These are phyloP conservation scores for Macrophomina phaseolina DNA, from an alignment of 2,329 filamentous ascomycete species.

Conservation along the genomic window DNA sequence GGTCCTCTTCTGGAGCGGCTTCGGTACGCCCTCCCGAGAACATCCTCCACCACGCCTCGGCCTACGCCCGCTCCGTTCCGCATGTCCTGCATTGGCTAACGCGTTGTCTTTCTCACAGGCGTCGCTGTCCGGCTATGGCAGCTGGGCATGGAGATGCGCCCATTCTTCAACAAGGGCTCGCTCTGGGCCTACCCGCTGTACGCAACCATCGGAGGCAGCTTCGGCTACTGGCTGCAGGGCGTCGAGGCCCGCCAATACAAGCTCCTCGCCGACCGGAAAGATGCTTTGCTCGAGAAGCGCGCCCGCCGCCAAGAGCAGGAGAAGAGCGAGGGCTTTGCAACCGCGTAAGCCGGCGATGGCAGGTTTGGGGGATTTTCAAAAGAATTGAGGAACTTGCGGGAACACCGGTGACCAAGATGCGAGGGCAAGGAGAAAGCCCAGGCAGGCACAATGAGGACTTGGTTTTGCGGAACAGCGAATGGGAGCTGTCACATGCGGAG, in stretches of 20 bases:
- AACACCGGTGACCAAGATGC: background rate
- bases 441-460: background rate
- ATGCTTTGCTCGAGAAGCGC: constrained; percentile 85
- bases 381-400: background rate
- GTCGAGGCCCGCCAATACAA: constrained; percentile 83
- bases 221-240: constrained; percentile 95
- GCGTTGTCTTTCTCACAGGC: constrained; percentile 61
- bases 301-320: constrained; percentile 55
- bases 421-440: background rate
- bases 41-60: constrained; percentile 29
- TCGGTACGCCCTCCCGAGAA: constrained; percentile 69
- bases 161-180: constrained; percentile 82
- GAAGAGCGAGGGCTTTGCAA: background rate
- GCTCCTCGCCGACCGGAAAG: constrained; percentile 78
- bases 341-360: background rate
- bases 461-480: background rate
- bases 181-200: constrained; percentile 94
- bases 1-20: constrained; percentile 84
- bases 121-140: constrained; percentile 93
- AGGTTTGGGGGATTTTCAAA: background rate
- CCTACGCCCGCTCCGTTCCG: constrained; percentile 26
- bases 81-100: constrained; percentile 31
- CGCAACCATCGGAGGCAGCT: constrained; percentile 82
- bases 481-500: constrained; percentile 14
- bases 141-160: constrained; percentile 97